Evolutionary conservation across 2,329 filamentous ascomycete species (phyloP), one percentile per base, ranked within the genome.

Genomic region (Magnaporthiopsis rhizophila): DNA sequence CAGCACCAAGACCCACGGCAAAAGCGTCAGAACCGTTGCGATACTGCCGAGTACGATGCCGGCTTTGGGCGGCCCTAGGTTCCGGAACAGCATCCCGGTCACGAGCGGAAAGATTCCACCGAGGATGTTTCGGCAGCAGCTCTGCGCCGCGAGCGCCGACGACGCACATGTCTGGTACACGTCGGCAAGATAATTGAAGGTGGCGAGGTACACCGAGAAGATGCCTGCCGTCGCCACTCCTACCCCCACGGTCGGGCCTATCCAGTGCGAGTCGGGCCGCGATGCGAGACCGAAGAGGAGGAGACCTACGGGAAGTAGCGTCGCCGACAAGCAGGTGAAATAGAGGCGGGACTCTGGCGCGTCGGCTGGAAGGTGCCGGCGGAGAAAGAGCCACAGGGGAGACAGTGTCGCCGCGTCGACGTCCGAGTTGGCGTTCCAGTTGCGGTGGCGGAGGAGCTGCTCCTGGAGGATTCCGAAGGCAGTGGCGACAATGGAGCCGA

Each of bases 131-230:
- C 93, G 85, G 70, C 91, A 94, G 73, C 91, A 96, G 21, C 86
- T 89, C 77, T 97, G 92, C 0, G 92, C 91, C 0, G 93, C 93
- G 7, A 97, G 79, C 0, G 93, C 92, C 0, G 90, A 95, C 56
- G 88, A 92, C 0, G 93, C 91, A 70, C 94, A 97, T 2, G 84
- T 81, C 72, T 92, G 89, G 74, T 97, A 97, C 1, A 88, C 89
- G 72, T 97, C 93, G 26, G 92, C 92, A 1, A 97, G 82, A 70
- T 96, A 97, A 73, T 97, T 97, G 78, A 97, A 97, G 0, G 92
- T 90, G 3, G 92, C 89, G 1, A 97, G 82, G 72, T 96, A 96
- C 50, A 97, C 86, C 57, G 86, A 88, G 74, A 91, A 94, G 68
- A 97, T 96, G 34, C 93, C 89, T 80, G 94, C 90, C 0, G 90